Conservation (phyloP, 805 yeast genomes). For the Teunomyces pallodes region DNA sequence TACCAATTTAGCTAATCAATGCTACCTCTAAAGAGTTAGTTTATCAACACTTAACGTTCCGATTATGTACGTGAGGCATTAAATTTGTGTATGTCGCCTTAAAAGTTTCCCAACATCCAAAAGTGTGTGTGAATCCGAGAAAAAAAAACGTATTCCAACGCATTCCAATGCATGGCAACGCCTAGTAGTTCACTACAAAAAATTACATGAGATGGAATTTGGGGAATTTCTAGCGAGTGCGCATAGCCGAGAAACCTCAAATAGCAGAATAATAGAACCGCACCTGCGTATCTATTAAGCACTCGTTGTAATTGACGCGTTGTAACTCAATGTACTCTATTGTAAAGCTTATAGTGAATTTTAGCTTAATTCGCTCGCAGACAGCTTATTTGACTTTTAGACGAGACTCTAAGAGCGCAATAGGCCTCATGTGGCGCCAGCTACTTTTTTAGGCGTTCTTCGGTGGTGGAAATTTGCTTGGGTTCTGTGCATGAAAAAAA, state of each 20-base stretch:
- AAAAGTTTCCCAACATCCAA: not conserved
- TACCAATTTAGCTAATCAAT: not conserved
- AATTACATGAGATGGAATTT: not conserved
- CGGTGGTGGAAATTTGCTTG: not conserved
- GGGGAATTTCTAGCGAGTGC: not conserved
- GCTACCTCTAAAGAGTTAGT: not conserved
- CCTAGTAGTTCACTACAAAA: not conserved
- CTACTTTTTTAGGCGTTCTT: not conserved
- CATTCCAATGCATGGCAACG: not conserved
- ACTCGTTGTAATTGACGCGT: too few species aligned
- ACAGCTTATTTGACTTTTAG: not conserved
- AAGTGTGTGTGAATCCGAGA: not conserved
- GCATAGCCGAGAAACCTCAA: not conserved
- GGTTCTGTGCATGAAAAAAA: conserved; percentile 3
- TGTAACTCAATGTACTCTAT: too few species aligned
- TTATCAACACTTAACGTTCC: not conserved
- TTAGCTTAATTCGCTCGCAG: not conserved
- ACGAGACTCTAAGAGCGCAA: not conserved
- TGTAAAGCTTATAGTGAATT: too few species aligned
- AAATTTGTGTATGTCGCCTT: not conserved
- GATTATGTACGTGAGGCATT: not conserved
- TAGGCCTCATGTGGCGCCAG: not conserved
- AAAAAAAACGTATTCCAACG: not conserved
- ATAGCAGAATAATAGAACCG: not conserved
- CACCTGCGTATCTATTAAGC: not conserved